These are phyloP conservation scores for Geotrichum restrictum DNA, from an alignment of 1,139 yeast genomes.

Conservation along the genomic window DNA sequence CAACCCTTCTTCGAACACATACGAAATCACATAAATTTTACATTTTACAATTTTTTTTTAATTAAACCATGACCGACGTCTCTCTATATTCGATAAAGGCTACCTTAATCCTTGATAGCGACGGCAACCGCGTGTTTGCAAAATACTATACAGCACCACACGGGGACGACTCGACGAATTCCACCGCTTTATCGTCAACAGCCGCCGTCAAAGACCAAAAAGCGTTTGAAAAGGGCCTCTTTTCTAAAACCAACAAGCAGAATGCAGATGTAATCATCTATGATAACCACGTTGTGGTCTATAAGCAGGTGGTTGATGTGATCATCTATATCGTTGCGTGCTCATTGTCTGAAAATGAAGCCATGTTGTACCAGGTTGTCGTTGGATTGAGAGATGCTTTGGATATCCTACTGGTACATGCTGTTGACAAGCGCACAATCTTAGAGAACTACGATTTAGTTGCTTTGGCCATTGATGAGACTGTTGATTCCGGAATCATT, in stretches of 20 bases:
- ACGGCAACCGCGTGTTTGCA: slow-evolving; percentile 75
- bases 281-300: slow-evolving; percentile 64
- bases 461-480: slow-evolving; percentile 82
- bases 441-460: slow-evolving; percentile 84
- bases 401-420: slow-evolving; percentile 62
- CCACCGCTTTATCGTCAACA: slow-evolving; percentile 31
- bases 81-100: slow-evolving; percentile 72
- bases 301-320: slow-evolving; percentile 76
- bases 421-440: slow-evolving; percentile 73
- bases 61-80: slow-evolving; percentile 25
- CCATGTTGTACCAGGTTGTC: slow-evolving; percentile 71
- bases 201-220: slow-evolving; percentile 55
- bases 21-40: not conserved
- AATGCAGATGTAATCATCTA: slow-evolving; percentile 76
- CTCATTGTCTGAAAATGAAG: slow-evolving; percentile 79
- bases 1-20: too few relatives aligned
- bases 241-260: slow-evolving; percentile 71
- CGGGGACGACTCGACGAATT: slow-evolving; percentile 33
- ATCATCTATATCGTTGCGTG: slow-evolving; percentile 67
- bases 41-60: too few relatives aligned
- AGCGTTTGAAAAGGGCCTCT: slow-evolving; percentile 69
- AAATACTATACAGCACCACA: slow-evolving; percentile 78
- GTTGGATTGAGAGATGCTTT: slow-evolving; percentile 77
- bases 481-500: slow-evolving; percentile 79
- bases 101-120: slow-evolving; percentile 71